Evolutionary conservation across 371 early-diverging fungal genomes (phyloP).

Genomic region (Synchytrium microbalum): DNA sequence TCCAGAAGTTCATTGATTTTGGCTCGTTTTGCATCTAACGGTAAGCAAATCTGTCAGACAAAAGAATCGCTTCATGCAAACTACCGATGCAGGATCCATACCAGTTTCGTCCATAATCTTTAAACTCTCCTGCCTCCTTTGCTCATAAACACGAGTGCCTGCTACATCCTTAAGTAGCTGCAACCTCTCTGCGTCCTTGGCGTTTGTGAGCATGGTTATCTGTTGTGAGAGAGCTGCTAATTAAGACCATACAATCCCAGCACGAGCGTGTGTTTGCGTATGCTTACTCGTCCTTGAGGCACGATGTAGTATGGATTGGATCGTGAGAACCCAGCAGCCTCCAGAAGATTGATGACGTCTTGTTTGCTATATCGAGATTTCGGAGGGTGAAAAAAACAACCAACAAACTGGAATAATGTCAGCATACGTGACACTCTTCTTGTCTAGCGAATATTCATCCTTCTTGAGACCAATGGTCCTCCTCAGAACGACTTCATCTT

Average conservation of each 20-base stretch:
- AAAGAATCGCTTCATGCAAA: not conserved
- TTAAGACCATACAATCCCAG: no score
- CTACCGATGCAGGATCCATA: slow-evolving; percentile 16
- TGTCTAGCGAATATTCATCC: slow-evolving; percentile 96
- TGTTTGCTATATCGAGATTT: slow-evolving; percentile 53
- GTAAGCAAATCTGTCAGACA: not conserved
- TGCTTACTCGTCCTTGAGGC: slow-evolving; percentile 94
- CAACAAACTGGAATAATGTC: not conserved
- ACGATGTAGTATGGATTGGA: slow-evolving; percentile 99
- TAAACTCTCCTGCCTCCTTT: slow-evolving; percentile 79
- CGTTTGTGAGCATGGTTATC: slow-evolving; percentile 87
- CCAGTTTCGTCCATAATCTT: slow-evolving; percentile 92
- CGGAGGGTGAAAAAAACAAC: slow-evolving; percentile 1
- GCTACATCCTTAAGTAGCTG: slow-evolving; percentile 95
- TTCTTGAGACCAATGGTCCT: slow-evolving; percentile 93
- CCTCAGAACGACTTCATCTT: slow-evolving; percentile 78
- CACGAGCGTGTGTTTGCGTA: no score
- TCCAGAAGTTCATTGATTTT: slow-evolving; percentile 87
- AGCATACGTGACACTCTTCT: slow-evolving; percentile 70
- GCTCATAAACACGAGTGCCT: slow-evolving; percentile 97
- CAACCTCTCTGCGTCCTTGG: slow-evolving; percentile 85
- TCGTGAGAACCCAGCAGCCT: slow-evolving; percentile 95
- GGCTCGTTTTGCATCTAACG: slow-evolving; percentile 63
- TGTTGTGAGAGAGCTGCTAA: slow-evolving; percentile 19
- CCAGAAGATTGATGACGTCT: slow-evolving; percentile 90